Percentiles rank a stretch among this genome's conserved stretches.
Conservation (phyloP, 2,329 filamentous ascomycete species). For the Colletotrichum acutatum region DNA sequence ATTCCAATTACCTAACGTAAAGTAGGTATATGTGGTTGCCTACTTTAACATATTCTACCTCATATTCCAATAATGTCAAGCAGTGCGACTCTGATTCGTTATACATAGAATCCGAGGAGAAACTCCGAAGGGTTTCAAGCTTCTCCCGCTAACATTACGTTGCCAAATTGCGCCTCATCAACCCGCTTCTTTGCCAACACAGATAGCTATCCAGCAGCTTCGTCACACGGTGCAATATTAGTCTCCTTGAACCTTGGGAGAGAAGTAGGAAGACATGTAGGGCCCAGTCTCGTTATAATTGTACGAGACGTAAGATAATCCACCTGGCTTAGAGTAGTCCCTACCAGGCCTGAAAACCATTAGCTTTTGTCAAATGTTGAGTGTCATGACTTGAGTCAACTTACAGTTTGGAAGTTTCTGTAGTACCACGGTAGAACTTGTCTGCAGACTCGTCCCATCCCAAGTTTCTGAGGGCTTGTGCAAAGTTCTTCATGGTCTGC, state of each 20-base stretch:
- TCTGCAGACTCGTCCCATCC: conserved; percentile 20
- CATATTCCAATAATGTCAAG: not conserved
- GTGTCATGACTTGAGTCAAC: not conserved
- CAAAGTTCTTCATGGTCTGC: conserved; percentile 23
- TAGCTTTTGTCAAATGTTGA: not conserved
- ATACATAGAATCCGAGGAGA: not conserved
- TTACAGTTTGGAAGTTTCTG: conserved; percentile 12
- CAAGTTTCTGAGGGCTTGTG: conserved; percentile 3
- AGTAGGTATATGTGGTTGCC: no score
- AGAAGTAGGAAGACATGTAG: conserved; percentile 30
- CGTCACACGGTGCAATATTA: not conserved
- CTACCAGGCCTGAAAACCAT: not conserved
- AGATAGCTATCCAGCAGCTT: not conserved
- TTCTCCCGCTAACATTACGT: not conserved
- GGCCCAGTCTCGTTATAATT: conserved; percentile 14
- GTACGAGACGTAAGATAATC: conserved; percentile 16
- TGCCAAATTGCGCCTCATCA: not conserved
- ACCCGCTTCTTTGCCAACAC: not conserved
- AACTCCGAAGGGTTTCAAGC: not conserved
- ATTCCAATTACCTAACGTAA: no score
- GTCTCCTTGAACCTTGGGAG: conserved; percentile 2
- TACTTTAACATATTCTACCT: not conserved
- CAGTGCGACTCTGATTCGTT: not conserved
- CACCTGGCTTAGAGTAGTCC: conserved; percentile 21
- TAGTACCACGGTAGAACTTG: conserved; percentile 1